Evolutionary conservation across 495 filamentous ascomycete genomes (phyloP), one percentile per base, ranked within the genome.

Genomic region (Trichocladium antarcticum): DNA sequence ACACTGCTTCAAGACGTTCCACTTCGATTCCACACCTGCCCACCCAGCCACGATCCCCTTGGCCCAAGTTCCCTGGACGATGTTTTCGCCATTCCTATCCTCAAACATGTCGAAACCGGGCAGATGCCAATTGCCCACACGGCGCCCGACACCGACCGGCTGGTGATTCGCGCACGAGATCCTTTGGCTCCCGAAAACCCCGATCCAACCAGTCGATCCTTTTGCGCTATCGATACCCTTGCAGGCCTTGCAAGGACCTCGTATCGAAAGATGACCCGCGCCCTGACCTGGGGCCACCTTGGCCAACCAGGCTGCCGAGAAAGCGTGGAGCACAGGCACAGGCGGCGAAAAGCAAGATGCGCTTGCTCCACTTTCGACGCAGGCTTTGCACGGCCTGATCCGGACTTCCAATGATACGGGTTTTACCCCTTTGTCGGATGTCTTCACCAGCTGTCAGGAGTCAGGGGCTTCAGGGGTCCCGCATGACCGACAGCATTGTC

Each of bases 331-430:
- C 22, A 21, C 31, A 6, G n/a, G n/a, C n/a, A n/a, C n/a, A 44
- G 6, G 45, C 24, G 45, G 45, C 45, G 45, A 47, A 48, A 48
- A 48, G 32, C 7, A 1, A n/a, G 28, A 10, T 32, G 45, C 17
- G 24, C 19, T 15, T 27, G n/a, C 45, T 40, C 45, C 45, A 48
- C 45, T 24, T 14, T 27, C 15, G 20, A 22, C 27, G 45, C 36
- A 48, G 27, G 37, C 31, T 48, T 40, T 48, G 45, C 31, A 14
- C 28, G 17, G 3, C 17, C 11, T 31, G 22, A 4, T 31, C 37
- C 20, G 45, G 16, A 21, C 34, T 3, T 22, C 37, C 22, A 37
- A 17, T 27, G 24, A 27, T 27, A 27, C 24, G 24, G 24, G 24
- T 27, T 27, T 27, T 27, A 8, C 24, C 24, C 24, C 24, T 27